phyloP scores from a whole-genome alignment of 2,329 filamentous ascomycete species.

The Hymenoscyphus albidus region DNA sequence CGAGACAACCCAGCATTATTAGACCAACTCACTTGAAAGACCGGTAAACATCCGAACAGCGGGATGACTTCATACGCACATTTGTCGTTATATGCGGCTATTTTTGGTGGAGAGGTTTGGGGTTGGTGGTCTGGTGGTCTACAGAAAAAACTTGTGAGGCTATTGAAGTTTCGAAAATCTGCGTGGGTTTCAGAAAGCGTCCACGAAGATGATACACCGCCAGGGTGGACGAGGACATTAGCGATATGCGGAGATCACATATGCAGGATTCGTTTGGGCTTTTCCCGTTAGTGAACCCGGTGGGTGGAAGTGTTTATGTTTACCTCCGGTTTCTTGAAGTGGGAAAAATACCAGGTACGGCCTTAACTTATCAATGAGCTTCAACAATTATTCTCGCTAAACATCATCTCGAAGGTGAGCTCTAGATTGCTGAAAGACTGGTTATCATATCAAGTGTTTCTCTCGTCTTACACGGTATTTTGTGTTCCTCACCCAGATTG shows the following conservation, averaged over 20 bases:
- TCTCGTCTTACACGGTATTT: conserved; percentile 9
- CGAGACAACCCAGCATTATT: background rate
- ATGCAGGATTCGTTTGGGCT: background rate
- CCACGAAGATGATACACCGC: background rate
- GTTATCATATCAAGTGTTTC: conserved; percentile 16
- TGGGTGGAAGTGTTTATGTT: background rate
- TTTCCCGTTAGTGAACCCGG: conserved; percentile 6
- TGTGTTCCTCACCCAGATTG: background rate
- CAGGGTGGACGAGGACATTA: background rate
- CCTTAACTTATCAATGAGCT: background rate
- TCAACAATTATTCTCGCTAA: conserved; percentile 1
- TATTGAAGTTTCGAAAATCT: conserved; percentile 27
- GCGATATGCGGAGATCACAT: conserved; percentile 3
- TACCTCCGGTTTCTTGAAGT: background rate
- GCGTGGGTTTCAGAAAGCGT: conserved; percentile 19
- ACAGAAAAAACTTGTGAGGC: conserved; percentile 16
- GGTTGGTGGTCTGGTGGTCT: background rate
- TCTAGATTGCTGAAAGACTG: conserved; percentile 17
- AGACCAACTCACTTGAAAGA: background rate
- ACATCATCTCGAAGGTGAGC: conserved; percentile 17
- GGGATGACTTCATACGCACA: conserved; percentile 2
- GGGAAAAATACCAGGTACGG: background rate
- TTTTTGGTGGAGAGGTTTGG: conserved; percentile 4
- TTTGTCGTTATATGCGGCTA: background rate
- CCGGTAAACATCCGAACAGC: background rate